Conservation (phyloP, 2,329 filamentous ascomycete genomes). For the Paraphaeosphaeria sporulosa region DNA sequence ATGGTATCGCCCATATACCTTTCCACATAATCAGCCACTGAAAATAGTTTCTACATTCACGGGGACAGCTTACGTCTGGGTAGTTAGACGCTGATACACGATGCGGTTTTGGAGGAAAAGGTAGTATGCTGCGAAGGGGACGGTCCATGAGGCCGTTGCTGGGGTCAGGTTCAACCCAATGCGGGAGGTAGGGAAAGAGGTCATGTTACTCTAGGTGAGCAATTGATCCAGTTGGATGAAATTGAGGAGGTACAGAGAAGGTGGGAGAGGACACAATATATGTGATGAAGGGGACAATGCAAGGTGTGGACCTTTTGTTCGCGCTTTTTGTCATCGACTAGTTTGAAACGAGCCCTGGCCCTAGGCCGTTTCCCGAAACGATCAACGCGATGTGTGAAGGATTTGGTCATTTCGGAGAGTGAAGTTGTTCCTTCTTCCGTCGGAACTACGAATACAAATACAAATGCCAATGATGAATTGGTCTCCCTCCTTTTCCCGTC, state of each 20-base stretch:
- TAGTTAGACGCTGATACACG: slow-evolving; percentile 42
- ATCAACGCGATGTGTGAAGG: not conserved
- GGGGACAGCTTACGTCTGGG: slow-evolving; percentile 35
- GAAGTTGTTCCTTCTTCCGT: not conserved
- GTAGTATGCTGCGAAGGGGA: slow-evolving; percentile 54
- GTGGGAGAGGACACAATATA: not conserved
- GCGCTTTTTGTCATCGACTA: slow-evolving; percentile 1
- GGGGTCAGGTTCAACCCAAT: slow-evolving; percentile 43
- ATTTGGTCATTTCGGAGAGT: not conserved
- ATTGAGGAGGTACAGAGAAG: not conserved
- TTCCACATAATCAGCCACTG: slow-evolving; percentile 16
- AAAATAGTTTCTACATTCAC: slow-evolving; percentile 4
- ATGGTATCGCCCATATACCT: slow-evolving; percentile 38
- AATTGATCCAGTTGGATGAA: not conserved
- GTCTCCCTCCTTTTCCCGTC: too few species aligned
- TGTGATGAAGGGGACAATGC: not conserved
- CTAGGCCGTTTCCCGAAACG: not conserved
- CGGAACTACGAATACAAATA: too few species aligned
- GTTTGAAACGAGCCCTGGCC: not conserved
- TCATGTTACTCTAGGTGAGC: slow-evolving; percentile 1
- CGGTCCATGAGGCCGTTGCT: slow-evolving; percentile 50
- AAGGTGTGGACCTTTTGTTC: not conserved
- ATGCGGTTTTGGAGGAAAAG: slow-evolving; percentile 52
- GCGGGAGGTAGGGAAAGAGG: slow-evolving; percentile 25
- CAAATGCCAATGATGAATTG: too few species aligned